Base-by-base conservation (phyloP, 2,329 filamentous ascomycete species). In the Botrytis fragariae region DNA sequence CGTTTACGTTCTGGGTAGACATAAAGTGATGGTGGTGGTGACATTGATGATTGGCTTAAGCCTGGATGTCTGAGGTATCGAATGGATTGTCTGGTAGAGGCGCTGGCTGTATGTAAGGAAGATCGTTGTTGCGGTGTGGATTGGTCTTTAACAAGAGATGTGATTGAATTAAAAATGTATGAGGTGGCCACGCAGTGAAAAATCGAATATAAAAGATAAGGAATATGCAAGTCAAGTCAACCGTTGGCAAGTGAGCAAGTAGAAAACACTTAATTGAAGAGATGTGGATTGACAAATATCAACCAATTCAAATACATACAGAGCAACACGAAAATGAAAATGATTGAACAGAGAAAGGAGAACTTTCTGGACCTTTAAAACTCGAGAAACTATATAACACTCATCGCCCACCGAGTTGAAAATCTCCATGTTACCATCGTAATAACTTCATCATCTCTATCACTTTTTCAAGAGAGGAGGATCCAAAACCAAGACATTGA, bases 401-500 rank as follows among this genome's bases (percentile, higher is more conserved):
- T 54, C 45, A 48, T 57, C 65, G 65, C 25, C 65, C 48, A 37
- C 48, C 48, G n/a, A 48, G 12, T 42, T 39, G 64, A 12, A 32
- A 68, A 57, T 9, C 10, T 16, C 4, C 20, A 68, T 57, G 45
- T 68, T 68, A 29, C 16, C 48, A 32, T 57, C 25, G 65, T 25
- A 68, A 68, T 35, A 42, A 57, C 35, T 32, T 35, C 65, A 57
- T 68, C 48, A 68, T 42, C 35, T 68, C 65, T 42, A 42, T 57
- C 65, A 57, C 48, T 1, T 54, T 42, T 68, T 32, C 18, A 25
- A 68, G 16, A 35, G 39, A 20, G 29, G 32, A 48, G 64, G 65
- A 68, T 57, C 65, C 65, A 68, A 68, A 68, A 42, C 14, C 65
- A 57, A 68, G 65, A 68, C 65, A 68, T 57, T 29, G 35, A 68